These are phyloP conservation scores for Pyracantha coccinea DNA, from an alignment of 331 rosid species.

Conservation along the genomic window DNA sequence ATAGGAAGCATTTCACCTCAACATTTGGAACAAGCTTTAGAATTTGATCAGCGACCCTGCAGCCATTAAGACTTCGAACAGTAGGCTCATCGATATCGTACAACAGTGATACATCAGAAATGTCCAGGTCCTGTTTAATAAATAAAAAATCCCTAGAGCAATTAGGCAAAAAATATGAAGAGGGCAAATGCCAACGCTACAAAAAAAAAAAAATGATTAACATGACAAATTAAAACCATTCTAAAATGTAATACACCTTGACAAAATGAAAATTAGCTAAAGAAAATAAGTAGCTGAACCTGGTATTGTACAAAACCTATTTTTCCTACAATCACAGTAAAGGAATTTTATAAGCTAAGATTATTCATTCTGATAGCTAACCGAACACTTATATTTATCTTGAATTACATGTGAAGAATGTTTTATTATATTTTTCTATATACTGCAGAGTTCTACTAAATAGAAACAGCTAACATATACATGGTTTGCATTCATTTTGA, in stretches of 20 bases:
- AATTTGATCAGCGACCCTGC: constrained; percentile 94
- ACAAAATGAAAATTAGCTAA: not conserved
- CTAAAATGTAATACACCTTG: not conserved
- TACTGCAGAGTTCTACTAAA: not conserved
- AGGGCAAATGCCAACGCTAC: not conserved
- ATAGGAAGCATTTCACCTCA: constrained; percentile 33
- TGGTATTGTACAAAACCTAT: not conserved
- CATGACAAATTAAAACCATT: not conserved
- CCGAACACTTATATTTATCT: not conserved
- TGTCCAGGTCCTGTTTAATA: constrained; percentile 69
- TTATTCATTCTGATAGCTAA: not conserved
- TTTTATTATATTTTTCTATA: no score
- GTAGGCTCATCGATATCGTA: constrained; percentile 75
- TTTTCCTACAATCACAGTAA: not conserved
- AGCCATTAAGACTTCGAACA: constrained; percentile 96
- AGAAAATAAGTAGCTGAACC: not conserved
- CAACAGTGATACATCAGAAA: constrained; percentile 62
- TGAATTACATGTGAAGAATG: not conserved
- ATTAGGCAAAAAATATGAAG: not conserved
- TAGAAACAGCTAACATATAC: not conserved
- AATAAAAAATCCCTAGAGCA: not conserved
- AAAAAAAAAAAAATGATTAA: no score
- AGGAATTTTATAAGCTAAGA: not conserved
- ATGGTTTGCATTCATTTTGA: no score
- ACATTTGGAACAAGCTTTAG: constrained; percentile 84